Percentiles rank a stretch among this genome's conserved stretches.
Conservation (phyloP, 805 yeast species). For the Dipodascus geniculatus region DNA sequence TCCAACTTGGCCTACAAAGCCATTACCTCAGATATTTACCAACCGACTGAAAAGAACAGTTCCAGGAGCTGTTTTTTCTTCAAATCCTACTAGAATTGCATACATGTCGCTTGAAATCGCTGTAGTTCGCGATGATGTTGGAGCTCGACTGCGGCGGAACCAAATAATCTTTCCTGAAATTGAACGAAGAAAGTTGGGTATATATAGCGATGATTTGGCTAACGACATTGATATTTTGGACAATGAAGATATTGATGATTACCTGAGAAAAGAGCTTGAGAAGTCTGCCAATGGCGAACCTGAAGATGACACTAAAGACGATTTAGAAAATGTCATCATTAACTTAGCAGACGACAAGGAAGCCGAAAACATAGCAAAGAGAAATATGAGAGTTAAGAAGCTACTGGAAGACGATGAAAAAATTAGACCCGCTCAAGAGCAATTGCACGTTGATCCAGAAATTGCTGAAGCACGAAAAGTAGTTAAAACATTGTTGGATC, state of each 20-base stretch:
- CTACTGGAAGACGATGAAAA: slow-evolving; percentile 6
- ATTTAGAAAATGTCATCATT: slow-evolving; percentile 2
- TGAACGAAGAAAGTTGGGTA: slow-evolving; percentile 7
- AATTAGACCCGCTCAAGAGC: slow-evolving; percentile 9
- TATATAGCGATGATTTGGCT: slow-evolving; percentile 8
- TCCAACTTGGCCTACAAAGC: slow-evolving; percentile 57
- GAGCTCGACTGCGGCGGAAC: slow-evolving; percentile 59
- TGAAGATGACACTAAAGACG: slow-evolving; percentile 20
- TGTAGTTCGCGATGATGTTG: slow-evolving; percentile 59
- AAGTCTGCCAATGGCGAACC: slow-evolving; percentile 11
- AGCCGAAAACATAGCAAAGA: slow-evolving; percentile 15
- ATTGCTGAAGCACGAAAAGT: slow-evolving; percentile 33
- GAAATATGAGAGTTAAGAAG: slow-evolving; percentile 9
- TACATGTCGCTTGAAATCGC: slow-evolving; percentile 80
- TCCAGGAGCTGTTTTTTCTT: slow-evolving; percentile 43
- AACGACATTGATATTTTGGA: slow-evolving; percentile 14
- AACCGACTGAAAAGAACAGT: slow-evolving; percentile 47
- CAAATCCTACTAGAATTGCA: slow-evolving; percentile 70
- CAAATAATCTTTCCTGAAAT: slow-evolving; percentile 40
- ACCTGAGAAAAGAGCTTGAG: slow-evolving; percentile 5
- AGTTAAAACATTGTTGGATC: slow-evolving; percentile 74
- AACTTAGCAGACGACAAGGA: slow-evolving; percentile 12
- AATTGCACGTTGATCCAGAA: slow-evolving; percentile 12
- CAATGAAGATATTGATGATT: slow-evolving; percentile 14
- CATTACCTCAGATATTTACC: slow-evolving; percentile 63